Conservation (phyloP, 176 grass and related monocot genomes). For the Carex pumila region DNA sequence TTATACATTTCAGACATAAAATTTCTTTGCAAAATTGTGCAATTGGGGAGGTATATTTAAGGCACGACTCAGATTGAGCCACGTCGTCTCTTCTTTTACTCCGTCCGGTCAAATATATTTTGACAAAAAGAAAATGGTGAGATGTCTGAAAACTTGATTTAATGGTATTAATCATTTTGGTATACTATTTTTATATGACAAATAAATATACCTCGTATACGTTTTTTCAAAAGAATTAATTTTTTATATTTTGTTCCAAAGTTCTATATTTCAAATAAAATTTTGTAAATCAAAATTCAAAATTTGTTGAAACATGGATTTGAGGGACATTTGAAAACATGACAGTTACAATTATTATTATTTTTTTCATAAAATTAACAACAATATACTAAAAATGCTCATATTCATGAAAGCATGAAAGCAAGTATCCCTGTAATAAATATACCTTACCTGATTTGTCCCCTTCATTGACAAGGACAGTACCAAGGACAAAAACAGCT, state of each 20-base stretch:
- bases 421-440: neutral
- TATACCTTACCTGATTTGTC: neutral
- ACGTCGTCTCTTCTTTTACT: too few relatives aligned
- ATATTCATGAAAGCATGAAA: neutral
- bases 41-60: too few relatives aligned
- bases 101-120: too few relatives aligned
- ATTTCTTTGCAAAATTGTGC: too few relatives aligned
- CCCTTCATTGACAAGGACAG: neutral
- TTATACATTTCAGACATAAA: too few relatives aligned
- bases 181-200: neutral
- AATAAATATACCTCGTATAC: too few relatives aligned
- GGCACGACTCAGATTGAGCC: too few relatives aligned
- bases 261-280: neutral
- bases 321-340: neutral
- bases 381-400: neutral
- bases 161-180: too few relatives aligned
- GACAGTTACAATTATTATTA: too few relatives aligned
- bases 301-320: neutral
- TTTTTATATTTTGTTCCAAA: neutral
- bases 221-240: too few relatives aligned
- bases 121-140: too few relatives aligned
- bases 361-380: neutral
- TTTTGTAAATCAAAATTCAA: neutral
- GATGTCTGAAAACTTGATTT: too few relatives aligned
- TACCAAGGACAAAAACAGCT: neutral